These are phyloP conservation scores for Carpinus fangiana DNA, from an alignment of 306 rosid species.

Conservation along the genomic window DNA sequence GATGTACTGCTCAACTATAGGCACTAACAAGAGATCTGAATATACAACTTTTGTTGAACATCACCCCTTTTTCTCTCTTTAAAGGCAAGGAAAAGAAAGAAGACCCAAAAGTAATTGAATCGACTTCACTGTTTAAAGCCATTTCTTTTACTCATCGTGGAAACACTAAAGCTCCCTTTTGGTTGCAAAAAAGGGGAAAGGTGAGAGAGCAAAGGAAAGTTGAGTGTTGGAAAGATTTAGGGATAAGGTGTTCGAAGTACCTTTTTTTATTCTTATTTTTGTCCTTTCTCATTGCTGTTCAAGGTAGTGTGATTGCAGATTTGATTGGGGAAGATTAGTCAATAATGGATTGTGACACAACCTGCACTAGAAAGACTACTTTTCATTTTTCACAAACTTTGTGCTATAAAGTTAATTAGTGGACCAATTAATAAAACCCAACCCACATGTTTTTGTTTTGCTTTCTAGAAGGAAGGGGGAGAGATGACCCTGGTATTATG, in stretches of 20 bases:
- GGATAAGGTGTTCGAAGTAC: slow-evolving; percentile 7
- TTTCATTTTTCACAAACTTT: no score
- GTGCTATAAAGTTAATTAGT: not conserved
- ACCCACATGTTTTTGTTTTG: not conserved
- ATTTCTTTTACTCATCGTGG: not conserved
- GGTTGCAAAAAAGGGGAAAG: not conserved
- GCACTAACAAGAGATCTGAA: not conserved
- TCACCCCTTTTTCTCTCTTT: not conserved
- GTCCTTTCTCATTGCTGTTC: no score
- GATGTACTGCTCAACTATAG: no score
- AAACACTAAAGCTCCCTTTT: not conserved
- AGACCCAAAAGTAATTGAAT: no score
- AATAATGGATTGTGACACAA: slow-evolving; percentile 35
- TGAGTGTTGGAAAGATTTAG: not conserved
- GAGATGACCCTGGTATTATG: no score
- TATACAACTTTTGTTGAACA: not conserved
- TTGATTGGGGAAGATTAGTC: not conserved
- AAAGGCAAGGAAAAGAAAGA: not conserved
- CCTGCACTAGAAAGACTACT: slow-evolving; percentile 16
- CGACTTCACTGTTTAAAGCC: not conserved
- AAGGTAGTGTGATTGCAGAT: slow-evolving; percentile 6
- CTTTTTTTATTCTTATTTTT: not conserved
- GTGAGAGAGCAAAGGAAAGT: not conserved
- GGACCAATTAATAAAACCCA: not conserved
- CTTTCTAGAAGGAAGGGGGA: not conserved